phyloP scores from a whole-genome alignment of 768 basidiomycete genomes.

The Chalciporus pseudorubinellus region DNA sequence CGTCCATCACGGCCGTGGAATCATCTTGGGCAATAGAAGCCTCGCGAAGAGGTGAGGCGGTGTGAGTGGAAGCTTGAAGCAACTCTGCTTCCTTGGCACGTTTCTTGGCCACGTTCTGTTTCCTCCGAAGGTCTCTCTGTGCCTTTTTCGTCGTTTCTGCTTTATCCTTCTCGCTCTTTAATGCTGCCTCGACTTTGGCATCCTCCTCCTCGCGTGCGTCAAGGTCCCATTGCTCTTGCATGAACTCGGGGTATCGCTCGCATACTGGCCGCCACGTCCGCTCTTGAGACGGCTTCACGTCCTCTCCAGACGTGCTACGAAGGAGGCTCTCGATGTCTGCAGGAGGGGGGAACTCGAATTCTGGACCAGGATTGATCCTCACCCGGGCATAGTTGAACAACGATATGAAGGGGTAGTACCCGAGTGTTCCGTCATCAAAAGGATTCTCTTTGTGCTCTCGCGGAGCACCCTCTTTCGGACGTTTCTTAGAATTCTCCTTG shows the following conservation, averaged over 20 bases:
- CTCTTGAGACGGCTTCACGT: constrained; percentile 25
- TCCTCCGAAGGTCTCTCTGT: constrained; percentile 47
- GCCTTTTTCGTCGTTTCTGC: constrained; percentile 33
- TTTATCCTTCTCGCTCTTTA: constrained; percentile 48
- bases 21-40: constrained; percentile 31
- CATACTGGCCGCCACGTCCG: constrained; percentile 74
- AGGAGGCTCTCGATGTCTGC: constrained; percentile 71
- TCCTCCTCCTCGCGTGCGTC: constrained; percentile 78
- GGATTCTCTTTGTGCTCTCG: constrained; percentile 79
- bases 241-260: constrained; percentile 84
- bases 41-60: constrained; percentile 28
- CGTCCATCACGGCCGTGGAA: constrained; percentile 21
- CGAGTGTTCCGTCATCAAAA: constrained; percentile 91
- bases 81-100: constrained; percentile 40
- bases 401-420: constrained; percentile 95
- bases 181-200: constrained; percentile 44
- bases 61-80: constrained; percentile 22
- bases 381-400: constrained; percentile 89
- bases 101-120: constrained; percentile 53
- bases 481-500: constrained; percentile 54
- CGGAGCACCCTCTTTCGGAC: constrained; percentile 57
- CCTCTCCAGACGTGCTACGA: constrained; percentile 31
- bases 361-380: constrained; percentile 83
- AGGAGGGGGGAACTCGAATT: constrained; percentile 80
- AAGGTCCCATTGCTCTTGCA: constrained; percentile 75